Conservation (phyloP, 2,329 filamentous ascomycete genomes). For the Ophiognomonia clavigignenti-juglandacearum region DNA sequence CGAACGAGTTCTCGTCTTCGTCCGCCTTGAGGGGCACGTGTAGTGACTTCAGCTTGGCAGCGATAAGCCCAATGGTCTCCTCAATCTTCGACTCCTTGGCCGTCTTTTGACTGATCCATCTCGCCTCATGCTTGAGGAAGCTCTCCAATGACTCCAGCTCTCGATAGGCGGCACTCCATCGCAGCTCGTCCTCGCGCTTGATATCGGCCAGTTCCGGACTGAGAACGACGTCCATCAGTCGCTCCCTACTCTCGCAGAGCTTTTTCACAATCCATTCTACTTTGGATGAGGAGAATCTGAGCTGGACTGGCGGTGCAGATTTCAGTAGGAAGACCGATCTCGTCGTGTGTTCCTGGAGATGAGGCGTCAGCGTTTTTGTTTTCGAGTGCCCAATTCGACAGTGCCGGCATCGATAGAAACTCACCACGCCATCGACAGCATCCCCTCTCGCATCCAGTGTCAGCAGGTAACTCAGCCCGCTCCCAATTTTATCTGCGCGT, state of each 20-base stretch:
- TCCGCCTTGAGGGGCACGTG: background rate
- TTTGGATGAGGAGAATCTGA: background rate
- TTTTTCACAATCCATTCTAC: background rate
- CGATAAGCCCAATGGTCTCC: background rate
- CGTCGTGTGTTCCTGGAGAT: background rate
- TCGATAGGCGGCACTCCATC: background rate
- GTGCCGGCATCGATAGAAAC: background rate
- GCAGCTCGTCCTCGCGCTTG: background rate
- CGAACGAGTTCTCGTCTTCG: background rate
- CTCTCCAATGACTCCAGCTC: background rate
- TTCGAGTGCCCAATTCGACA: background rate
- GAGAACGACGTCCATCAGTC: background rate
- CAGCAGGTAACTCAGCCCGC: background rate
- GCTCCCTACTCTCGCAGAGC: background rate
- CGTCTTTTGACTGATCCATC: background rate
- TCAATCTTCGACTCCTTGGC: background rate
- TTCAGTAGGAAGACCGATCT: background rate
- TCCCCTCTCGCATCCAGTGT: background rate
- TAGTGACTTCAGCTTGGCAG: background rate
- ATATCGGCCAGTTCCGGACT: background rate
- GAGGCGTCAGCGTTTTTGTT: background rate
- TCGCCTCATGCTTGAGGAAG: background rate
- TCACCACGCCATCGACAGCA: background rate
- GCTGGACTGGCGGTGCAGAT: background rate
- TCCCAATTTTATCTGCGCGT: background rate